These are phyloP conservation scores for Euclidium syriacum DNA, from an alignment of 345 rosid genomes.

Conservation along the genomic window DNA sequence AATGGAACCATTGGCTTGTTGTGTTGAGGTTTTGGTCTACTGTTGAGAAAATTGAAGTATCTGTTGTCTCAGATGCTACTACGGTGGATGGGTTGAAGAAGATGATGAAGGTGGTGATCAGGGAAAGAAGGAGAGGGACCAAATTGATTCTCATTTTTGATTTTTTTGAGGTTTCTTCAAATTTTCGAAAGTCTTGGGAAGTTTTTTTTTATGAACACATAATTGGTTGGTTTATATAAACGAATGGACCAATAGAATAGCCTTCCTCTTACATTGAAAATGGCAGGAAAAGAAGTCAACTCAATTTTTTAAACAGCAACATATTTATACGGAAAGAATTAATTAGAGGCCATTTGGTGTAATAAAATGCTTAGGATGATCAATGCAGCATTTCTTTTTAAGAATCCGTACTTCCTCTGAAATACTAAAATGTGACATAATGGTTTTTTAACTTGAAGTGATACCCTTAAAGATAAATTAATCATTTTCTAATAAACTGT, in stretches of 20 bases:
- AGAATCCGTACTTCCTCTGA: too few relatives aligned
- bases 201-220: neutral
- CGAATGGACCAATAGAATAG: neutral
- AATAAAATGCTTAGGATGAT: neutral
- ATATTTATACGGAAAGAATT: neutral
- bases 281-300: neutral
- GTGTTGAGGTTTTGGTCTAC: slow-evolving; percentile 10
- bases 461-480: too few relatives aligned
- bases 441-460: too few relatives aligned
- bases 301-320: neutral
- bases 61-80: slow-evolving; percentile 12
- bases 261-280: neutral
- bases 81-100: slow-evolving; percentile 24
- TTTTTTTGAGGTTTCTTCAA: neutral
- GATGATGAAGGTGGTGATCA: slow-evolving; percentile 23
- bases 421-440: too few relatives aligned
- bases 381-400: neutral
- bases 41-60: neutral
- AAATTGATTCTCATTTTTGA: slow-evolving; percentile 10
- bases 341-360: neutral
- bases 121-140: slow-evolving; percentile 11
- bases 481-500: neutral
- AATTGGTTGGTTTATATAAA: neutral
- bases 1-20: slow-evolving; percentile 31
- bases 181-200: neutral